Conservation (phyloP, 106 monocot genomes). For the Phalaenopsis equestris region DNA sequence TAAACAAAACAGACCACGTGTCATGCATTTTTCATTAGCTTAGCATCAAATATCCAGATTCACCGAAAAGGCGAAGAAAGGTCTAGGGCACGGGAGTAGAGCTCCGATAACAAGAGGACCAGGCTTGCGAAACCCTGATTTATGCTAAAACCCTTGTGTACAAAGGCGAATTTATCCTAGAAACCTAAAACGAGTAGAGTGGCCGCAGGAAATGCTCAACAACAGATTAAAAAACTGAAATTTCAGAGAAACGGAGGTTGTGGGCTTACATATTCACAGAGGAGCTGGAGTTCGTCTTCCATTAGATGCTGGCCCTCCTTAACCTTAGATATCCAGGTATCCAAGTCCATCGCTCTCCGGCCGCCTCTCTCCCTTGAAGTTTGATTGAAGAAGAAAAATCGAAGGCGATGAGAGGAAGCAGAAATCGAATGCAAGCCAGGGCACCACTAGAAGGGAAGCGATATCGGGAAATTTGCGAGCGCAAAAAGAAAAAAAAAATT, state of each 20-base stretch:
- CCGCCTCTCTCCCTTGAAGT: background rate
- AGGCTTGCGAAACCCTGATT: background rate
- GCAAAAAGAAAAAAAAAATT: too few species aligned
- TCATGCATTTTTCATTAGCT: background rate
- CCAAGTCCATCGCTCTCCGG: slow-evolving; percentile 44
- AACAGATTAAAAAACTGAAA: background rate
- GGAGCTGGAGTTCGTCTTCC: slow-evolving; percentile 68
- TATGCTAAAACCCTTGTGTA: background rate
- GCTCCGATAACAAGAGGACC: background rate
- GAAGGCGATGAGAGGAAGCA: background rate
- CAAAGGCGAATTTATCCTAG: background rate
- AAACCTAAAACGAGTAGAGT: background rate
- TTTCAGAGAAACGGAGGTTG: background rate
- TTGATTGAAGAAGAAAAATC: background rate
- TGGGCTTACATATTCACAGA: slow-evolving; percentile 53
- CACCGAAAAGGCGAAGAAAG: background rate
- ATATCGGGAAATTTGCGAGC: background rate
- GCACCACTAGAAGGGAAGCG: background rate
- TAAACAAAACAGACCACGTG: background rate
- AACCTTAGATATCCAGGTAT: slow-evolving; percentile 45
- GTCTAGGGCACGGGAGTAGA: background rate
- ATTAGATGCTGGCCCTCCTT: slow-evolving; percentile 35
- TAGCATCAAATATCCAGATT: background rate
- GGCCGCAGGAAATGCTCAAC: background rate
- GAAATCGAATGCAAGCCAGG: background rate